Percentiles rank a stretch among this genome's conserved stretches.
Evolutionary conservation across 2,329 filamentous ascomycete species (phyloP).

Genomic region (Scytalidium lignicola): DNA sequence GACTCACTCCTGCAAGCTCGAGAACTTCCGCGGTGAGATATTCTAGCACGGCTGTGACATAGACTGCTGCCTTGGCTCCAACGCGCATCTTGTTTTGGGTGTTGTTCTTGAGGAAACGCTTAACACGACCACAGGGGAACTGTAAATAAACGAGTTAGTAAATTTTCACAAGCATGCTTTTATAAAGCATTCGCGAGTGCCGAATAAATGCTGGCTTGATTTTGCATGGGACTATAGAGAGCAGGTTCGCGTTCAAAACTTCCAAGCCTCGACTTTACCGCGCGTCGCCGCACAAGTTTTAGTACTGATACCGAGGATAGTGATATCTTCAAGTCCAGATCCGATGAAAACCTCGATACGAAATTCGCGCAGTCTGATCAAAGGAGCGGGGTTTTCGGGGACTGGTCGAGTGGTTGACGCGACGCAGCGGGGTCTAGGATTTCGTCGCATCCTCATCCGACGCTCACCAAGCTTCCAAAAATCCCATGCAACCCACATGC

Average conservation of each 20-base stretch:
- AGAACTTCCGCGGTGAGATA: slow-evolving; percentile 98
- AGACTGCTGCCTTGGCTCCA: slow-evolving; percentile 96
- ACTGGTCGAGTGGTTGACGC: slow-evolving; percentile 15
- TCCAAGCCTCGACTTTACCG: not conserved
- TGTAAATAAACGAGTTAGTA: slow-evolving; percentile 34
- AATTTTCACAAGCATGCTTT: not conserved
- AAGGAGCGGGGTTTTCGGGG: not conserved
- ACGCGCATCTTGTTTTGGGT: slow-evolving; percentile 99
- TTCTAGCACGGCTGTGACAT: slow-evolving; percentile 96
- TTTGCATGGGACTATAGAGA: not conserved
- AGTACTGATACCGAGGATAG: not conserved
- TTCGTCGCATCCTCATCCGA: not conserved
- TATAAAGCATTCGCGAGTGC: not conserved
- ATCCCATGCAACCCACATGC: not conserved
- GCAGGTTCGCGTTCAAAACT: not conserved
- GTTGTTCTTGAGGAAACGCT: slow-evolving; percentile 99
- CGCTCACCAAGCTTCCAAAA: not conserved
- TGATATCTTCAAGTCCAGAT: not conserved
- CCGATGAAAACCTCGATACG: not conserved
- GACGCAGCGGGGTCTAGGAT: slow-evolving; percentile 22
- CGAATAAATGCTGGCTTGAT: not conserved
- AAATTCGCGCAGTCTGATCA: not conserved
- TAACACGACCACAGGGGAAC: slow-evolving; percentile 99
- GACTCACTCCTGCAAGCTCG: slow-evolving; percentile 82
- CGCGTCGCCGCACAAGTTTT: not conserved